Evolutionary conservation across 371 early-diverging fungal genomes (phyloP).

Genomic region (Massospora cicadina): DNA sequence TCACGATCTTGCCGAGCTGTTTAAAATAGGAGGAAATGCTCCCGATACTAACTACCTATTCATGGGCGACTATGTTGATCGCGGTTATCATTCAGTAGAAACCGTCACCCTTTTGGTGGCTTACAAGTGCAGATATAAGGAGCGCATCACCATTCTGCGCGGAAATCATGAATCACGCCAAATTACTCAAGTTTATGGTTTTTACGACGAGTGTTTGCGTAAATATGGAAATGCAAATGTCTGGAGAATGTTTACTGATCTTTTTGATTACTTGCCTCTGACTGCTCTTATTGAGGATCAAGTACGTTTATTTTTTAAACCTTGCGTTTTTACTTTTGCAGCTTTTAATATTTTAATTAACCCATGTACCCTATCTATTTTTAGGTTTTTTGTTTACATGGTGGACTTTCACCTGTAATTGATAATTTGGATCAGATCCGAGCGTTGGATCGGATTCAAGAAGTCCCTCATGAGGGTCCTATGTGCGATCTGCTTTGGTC

Average conservation of each 20-base stretch:
- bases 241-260: slow-evolving; percentile 97
- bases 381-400: slow-evolving; percentile 88
- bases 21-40: slow-evolving; percentile 93
- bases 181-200: slow-evolving; percentile 99
- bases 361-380: too few species aligned
- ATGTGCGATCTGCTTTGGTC: slow-evolving; percentile 94
- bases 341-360: not conserved
- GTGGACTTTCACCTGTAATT: slow-evolving; percentile 96
- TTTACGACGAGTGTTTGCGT: slow-evolving; percentile 98
- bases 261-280: slow-evolving; percentile 97
- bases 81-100: slow-evolving; percentile 97
- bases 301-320: slow-evolving; percentile 18
- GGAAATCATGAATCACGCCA: slow-evolving; percentile 99
- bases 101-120: slow-evolving; percentile 84
- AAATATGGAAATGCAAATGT: slow-evolving; percentile 98
- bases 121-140: slow-evolving; percentile 85
- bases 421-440: slow-evolving; percentile 96
- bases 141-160: slow-evolving; percentile 92
- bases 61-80: slow-evolving; percentile 99
- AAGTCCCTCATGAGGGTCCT: slow-evolving; percentile 98
- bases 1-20: slow-evolving; percentile 94
- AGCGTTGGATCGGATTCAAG: slow-evolving; percentile 89
- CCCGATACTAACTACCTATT: slow-evolving; percentile 96
- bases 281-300: slow-evolving; percentile 89
- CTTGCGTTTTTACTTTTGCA: not conserved